Base-by-base conservation (phyloP, 1,139 yeast species). In the Geotrichum australiense region DNA sequence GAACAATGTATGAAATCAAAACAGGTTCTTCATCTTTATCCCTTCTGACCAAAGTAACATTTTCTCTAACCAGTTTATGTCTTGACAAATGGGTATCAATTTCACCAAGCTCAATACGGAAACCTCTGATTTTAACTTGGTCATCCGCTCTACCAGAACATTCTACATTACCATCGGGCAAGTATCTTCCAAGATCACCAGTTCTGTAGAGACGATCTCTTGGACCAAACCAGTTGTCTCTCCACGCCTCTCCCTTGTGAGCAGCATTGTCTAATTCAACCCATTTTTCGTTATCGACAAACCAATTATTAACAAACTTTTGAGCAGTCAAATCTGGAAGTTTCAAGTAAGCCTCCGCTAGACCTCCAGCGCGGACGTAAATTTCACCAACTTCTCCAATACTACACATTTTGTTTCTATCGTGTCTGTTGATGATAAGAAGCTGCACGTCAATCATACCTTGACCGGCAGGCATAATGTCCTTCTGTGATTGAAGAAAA, bases 111-210 rank as follows among this genome's bases (percentile, higher is more conserved):
- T 93, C 98, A 52, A 93, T 93, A 68, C 99, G 78, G 74, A 93
- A 93, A 2, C 99, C 99, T 67, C 98, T 79, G 51, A 93, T 91
- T 65, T 93, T 93, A 49, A 93, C 96, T 65, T 93, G 99, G 61
- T 91, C 97, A 66, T 93, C 99, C 23, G 98, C 98, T 63, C 99
- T 78, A 46, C 99, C 99, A 62, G 94, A 82, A 63, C 97, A 91
- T 68, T 91, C 99, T 51, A 93, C 91, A 64, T 91, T 85, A 47
- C 98, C 98, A 57, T 87, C 96, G 4, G 98, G 96, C 46, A 89
- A 69, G 61, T 91, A 93, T 53, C 98, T 78, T 40, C 99, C 99
- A 54, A 91, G 71, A 64, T 93, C 99, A 53, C 98, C 99, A 30
- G 97, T 89, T 66, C 98, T 76, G 68, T 91, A 91, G 49, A 93